Percentiles rank a stretch among this genome's conserved stretches.
Conservation (phyloP, 2,329 filamentous ascomycete genomes). For the Chalaropsis thielavioides region DNA sequence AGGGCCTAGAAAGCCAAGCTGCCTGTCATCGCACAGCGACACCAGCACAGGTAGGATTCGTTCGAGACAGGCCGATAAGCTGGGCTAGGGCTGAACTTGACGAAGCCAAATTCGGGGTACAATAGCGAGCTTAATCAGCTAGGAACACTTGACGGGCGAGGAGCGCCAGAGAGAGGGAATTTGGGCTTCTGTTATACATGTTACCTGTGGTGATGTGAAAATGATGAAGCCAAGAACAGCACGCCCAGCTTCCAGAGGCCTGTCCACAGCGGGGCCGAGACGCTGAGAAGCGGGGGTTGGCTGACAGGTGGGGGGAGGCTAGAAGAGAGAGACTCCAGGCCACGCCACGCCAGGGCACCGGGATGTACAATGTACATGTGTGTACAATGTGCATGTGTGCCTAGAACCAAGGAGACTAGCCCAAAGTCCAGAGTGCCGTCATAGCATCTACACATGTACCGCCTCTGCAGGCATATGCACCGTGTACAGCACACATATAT, state of each 20-base stretch:
- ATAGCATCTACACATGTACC: too few species aligned
- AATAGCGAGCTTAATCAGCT: background rate
- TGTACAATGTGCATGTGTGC: too few species aligned
- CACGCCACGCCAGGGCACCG: background rate
- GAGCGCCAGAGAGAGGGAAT: background rate
- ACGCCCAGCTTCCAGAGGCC: background rate
- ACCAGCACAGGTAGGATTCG: background rate
- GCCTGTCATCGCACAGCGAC: background rate
- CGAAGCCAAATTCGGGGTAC: background rate
- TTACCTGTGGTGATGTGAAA: background rate
- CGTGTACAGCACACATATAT: too few species aligned
- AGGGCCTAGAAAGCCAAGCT: background rate
- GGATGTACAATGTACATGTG: too few species aligned
- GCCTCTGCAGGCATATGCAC: too few species aligned
- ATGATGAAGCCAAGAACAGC: background rate
- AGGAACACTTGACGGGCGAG: background rate
- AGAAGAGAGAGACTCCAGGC: background rate
- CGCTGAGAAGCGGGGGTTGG: background rate
- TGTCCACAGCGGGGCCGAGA: background rate
- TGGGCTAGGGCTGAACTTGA: slow-evolving; percentile 4
- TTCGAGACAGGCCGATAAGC: background rate
- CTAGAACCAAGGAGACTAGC: too few species aligned
- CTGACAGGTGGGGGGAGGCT: background rate
- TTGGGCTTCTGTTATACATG: background rate
- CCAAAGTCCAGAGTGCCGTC: too few species aligned